Evolutionary conservation across 2,329 filamentous ascomycete genomes (phyloP).

Genomic region (Cytospora piceicola): DNA sequence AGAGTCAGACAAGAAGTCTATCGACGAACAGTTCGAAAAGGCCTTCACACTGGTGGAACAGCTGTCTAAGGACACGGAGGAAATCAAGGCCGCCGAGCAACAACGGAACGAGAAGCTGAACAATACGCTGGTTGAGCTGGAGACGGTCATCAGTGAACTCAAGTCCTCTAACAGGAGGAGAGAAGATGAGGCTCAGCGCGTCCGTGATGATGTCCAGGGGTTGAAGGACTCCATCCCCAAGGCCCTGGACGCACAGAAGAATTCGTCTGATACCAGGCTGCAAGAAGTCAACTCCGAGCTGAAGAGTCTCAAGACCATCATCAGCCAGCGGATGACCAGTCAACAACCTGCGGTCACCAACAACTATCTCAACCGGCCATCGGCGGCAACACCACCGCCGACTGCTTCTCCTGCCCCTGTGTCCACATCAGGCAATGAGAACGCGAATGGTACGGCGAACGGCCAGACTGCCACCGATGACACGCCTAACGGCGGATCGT

Average conservation of each 20-base stretch:
- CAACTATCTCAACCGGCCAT: slow-evolving; percentile 38
- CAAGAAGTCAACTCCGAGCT: slow-evolving; percentile 86
- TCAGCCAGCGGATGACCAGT: slow-evolving; percentile 64
- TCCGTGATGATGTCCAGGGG: slow-evolving; percentile 82
- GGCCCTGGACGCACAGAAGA: slow-evolving; percentile 85
- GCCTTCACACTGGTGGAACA: slow-evolving; percentile 92
- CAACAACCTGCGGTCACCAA: slow-evolving; percentile 34
- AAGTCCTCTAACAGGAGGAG: slow-evolving; percentile 80
- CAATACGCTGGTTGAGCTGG: slow-evolving; percentile 78
- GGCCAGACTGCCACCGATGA: slow-evolving; percentile 31
- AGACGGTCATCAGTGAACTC: slow-evolving; percentile 78
- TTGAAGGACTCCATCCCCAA: slow-evolving; percentile 86
- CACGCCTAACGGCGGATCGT: slow-evolving; percentile 33
- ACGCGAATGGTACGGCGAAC: slow-evolving; percentile 33
- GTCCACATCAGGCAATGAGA: slow-evolving; percentile 35
- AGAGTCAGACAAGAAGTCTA: slow-evolving; percentile 89
- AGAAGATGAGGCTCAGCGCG: slow-evolving; percentile 84
- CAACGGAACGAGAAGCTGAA: slow-evolving; percentile 84
- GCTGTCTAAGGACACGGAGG: slow-evolving; percentile 84
- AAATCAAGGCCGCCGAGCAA: slow-evolving; percentile 84
- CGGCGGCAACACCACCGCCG: slow-evolving; percentile 33
- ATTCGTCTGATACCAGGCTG: slow-evolving; percentile 77
- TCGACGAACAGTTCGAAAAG: slow-evolving; percentile 91
- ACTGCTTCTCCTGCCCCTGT: slow-evolving; percentile 32
- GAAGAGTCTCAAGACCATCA: slow-evolving; percentile 87